phyloP scores from a whole-genome alignment of 306 rosid species.

The Dryas octopetala region DNA sequence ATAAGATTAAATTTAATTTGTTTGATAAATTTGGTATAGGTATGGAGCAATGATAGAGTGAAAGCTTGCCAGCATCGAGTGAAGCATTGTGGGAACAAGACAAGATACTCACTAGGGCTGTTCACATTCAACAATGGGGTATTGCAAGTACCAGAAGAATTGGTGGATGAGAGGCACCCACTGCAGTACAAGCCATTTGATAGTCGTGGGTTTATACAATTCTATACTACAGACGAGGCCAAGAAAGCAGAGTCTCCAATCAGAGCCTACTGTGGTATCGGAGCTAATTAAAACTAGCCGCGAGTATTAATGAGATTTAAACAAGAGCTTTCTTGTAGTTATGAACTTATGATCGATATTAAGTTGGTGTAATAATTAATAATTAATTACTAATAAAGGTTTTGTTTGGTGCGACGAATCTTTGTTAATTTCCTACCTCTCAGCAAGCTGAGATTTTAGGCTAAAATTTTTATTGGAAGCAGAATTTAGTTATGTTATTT shows the following conservation, averaged over 20 bases:
- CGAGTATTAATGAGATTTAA: too few relatives aligned
- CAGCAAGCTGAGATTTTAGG: too few relatives aligned
- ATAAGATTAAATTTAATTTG: too few relatives aligned
- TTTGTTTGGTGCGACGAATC: too few relatives aligned
- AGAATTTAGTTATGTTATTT: too few relatives aligned
- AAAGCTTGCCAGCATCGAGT: background rate
- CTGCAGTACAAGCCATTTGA: background rate
- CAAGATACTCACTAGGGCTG: background rate
- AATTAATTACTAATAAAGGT: too few relatives aligned
- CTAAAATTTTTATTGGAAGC: too few relatives aligned
- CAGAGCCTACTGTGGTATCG: background rate
- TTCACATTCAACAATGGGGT: constrained; percentile 2
- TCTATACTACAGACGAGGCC: background rate
- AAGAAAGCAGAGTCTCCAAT: background rate
- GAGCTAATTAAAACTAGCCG: too few relatives aligned
- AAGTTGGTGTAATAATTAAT: too few relatives aligned
- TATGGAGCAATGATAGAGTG: background rate
- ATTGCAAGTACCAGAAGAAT: background rate
- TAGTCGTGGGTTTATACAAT: background rate
- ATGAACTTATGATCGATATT: too few relatives aligned
- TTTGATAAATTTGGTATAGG: background rate
- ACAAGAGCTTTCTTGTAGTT: too few relatives aligned
- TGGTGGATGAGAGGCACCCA: background rate
- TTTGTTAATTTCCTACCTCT: too few relatives aligned
- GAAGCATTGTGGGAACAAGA: background rate